A percentile compares a stretch with the other conserved stretches of the same genome.
Evolutionary conservation across 305 asterid genomes (phyloP).

Genomic region (Fraxinus dipetala): DNA sequence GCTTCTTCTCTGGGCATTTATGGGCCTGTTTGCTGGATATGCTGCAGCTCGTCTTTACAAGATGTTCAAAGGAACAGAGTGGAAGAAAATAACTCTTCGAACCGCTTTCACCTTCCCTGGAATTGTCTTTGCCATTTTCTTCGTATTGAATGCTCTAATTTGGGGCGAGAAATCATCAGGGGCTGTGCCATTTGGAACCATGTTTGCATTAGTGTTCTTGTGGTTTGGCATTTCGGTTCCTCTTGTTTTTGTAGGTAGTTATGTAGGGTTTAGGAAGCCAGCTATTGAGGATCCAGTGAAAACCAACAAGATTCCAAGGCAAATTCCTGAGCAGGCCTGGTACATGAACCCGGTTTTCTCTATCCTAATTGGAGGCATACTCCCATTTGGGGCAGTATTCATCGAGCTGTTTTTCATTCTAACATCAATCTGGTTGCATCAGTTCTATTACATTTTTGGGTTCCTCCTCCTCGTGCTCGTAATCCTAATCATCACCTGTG

Average conservation of each 20-base stretch:
- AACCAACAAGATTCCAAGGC: slow-evolving; percentile 16
- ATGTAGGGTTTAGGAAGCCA: slow-evolving; percentile 13
- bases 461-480: slow-evolving; percentile 12
- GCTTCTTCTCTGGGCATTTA: slow-evolving; percentile 14
- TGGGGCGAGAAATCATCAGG: slow-evolving; percentile 20
- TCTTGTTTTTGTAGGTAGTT: slow-evolving; percentile 16
- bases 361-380: slow-evolving; percentile 13
- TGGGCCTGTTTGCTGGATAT: slow-evolving; percentile 22
- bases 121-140: slow-evolving; percentile 17
- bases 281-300: slow-evolving; percentile 20
- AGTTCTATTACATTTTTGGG: slow-evolving; percentile 18
- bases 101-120: slow-evolving; percentile 17
- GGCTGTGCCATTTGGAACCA: slow-evolving; percentile 22
- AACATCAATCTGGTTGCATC: slow-evolving; percentile 17
- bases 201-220: slow-evolving; percentile 12
- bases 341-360: slow-evolving; percentile 18
- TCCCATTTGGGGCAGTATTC: slow-evolving; percentile 16
- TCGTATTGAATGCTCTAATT: slow-evolving; percentile 14
- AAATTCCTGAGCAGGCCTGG: slow-evolving; percentile 16
- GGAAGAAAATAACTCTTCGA: slow-evolving; percentile 13
- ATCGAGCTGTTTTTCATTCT: slow-evolving; percentile 17
- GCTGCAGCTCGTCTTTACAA: slow-evolving; percentile 16
- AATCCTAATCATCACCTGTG: slow-evolving; percentile 17
- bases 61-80: slow-evolving; percentile 15
- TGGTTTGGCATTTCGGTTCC: slow-evolving; percentile 21